A percentile compares a stretch with the other conserved stretches of the same genome.
Evolutionary conservation across 2,329 filamentous ascomycete genomes (phyloP).

Genomic region (Remersonia thermophila): DNA sequence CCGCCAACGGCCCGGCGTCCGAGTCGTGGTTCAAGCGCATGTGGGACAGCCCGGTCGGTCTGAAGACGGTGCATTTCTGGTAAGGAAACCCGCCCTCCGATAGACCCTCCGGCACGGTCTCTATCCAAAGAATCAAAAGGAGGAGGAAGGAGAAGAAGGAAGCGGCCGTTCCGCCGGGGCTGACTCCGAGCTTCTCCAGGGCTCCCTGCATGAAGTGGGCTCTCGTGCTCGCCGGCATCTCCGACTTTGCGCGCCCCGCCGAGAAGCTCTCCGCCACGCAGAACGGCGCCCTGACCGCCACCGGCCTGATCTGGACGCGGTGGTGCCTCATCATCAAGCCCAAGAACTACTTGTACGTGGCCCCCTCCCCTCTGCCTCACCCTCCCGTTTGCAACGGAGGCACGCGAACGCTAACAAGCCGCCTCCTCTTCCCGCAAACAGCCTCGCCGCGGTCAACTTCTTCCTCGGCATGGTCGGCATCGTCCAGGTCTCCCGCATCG

Average conservation of each 20-base stretch:
- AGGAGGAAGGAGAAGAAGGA: no score
- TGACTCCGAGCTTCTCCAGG: constrained; percentile 34
- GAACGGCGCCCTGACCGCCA: constrained; percentile 80
- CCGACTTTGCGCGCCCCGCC: constrained; percentile 82
- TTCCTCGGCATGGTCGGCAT: constrained; percentile 84
- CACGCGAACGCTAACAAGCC: no score
- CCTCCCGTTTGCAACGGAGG: neutral
- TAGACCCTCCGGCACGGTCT: no score
- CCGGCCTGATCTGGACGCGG: constrained; percentile 92
- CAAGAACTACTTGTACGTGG: constrained; percentile 69
- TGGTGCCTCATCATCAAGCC: constrained; percentile 98
- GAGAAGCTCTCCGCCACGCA: constrained; percentile 89
- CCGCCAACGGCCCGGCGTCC: constrained; percentile 30
- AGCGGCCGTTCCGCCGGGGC: neutral
- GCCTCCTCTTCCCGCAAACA: no score
- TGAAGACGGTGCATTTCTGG: constrained; percentile 99
- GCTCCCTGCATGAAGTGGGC: constrained; percentile 96
- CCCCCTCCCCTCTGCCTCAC: neutral
- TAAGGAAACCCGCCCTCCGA: constrained; percentile 29
- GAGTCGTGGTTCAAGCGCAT: constrained; percentile 59
- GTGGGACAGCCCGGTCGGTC: constrained; percentile 68
- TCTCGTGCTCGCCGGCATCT: constrained; percentile 81
- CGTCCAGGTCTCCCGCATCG: constrained; percentile 69
- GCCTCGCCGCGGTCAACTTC: constrained; percentile 93
- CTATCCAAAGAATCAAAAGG: no score